Evolutionary conservation across 257 asterid species (phyloP).

Genomic region (Eustoma russellianum): DNA sequence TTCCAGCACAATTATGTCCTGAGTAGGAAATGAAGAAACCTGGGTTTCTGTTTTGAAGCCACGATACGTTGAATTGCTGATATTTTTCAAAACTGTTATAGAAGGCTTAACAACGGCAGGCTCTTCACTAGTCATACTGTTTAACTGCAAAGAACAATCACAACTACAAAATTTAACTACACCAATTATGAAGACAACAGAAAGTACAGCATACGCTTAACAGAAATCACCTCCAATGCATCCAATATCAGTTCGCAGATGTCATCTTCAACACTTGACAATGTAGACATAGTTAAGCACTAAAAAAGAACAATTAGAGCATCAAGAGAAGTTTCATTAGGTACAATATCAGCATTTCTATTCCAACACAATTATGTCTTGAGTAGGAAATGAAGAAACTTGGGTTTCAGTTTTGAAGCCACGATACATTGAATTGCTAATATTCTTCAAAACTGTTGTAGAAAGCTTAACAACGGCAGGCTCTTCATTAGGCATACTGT

Average conservation of each 20-base stretch:
- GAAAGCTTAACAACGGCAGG: too few relatives aligned
- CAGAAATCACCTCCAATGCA: conserved; percentile 55
- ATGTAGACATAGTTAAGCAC: conserved; percentile 39
- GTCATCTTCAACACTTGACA: conserved; percentile 31
- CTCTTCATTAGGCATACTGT: too few relatives aligned
- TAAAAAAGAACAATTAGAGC: conserved; percentile 15
- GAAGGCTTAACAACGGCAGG: conserved; percentile 58
- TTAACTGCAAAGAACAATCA: conserved; percentile 28
- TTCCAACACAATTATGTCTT: too few relatives aligned
- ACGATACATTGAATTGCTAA: too few relatives aligned
- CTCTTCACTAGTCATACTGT: conserved; percentile 33
- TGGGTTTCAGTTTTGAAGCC: too few relatives aligned
- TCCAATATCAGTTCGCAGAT: conserved; percentile 35
- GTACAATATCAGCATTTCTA: too few relatives aligned
- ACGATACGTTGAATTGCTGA: conserved; percentile 49
- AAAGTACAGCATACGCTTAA: neutral
- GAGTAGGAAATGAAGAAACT: too few relatives aligned
- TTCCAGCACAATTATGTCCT: too few relatives aligned
- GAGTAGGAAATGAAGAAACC: conserved; percentile 32
- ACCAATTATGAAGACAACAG: neutral
- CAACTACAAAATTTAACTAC: neutral
- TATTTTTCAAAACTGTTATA: conserved; percentile 50
- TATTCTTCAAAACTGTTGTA: too few relatives aligned
- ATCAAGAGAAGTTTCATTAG: conserved; percentile 1
- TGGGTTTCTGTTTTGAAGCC: conserved; percentile 52